phyloP scores from a whole-genome alignment of 805 yeast species.

The Pichia eremophila region DNA sequence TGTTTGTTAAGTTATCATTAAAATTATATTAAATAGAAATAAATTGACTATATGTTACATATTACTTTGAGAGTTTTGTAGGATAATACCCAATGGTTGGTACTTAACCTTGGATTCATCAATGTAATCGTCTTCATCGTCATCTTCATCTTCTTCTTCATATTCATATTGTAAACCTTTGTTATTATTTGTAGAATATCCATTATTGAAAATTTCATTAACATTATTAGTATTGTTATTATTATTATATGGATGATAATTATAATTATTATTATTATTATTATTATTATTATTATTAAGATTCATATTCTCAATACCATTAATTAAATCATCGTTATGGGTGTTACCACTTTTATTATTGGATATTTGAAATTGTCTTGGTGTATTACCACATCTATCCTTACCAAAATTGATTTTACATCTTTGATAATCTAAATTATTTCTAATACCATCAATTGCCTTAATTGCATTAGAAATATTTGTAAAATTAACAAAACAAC shows the following conservation, averaged over 20 bases:
- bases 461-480: slow-evolving; percentile 84
- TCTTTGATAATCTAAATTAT: slow-evolving; percentile 55
- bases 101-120: slow-evolving; percentile 10
- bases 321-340: slow-evolving; percentile 8
- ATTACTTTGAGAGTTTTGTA: slow-evolving; percentile 1
- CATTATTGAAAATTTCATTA: no score
- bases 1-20: no score
- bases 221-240: background rate
- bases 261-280: slow-evolving; percentile 1
- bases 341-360: background rate
- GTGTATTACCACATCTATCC: slow-evolving; percentile 91
- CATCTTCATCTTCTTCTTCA: slow-evolving; percentile 12
- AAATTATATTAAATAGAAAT: no score
- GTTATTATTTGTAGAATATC: background rate
- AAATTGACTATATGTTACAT: no score
- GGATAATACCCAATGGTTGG: slow-evolving; percentile 13
- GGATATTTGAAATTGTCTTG: slow-evolving; percentile 49
- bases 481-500: slow-evolving; percentile 88
- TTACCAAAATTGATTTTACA: slow-evolving; percentile 87
- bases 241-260: background rate
- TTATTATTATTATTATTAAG: slow-evolving; percentile 2
- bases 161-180: background rate
- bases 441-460: slow-evolving; percentile 86
- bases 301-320: background rate
- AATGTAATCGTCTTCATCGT: slow-evolving; percentile 8